Evolutionary conservation across 148 eudicot species (phyloP), one percentile per base, ranked within the genome.

Genomic region (Diospyros kaki): DNA sequence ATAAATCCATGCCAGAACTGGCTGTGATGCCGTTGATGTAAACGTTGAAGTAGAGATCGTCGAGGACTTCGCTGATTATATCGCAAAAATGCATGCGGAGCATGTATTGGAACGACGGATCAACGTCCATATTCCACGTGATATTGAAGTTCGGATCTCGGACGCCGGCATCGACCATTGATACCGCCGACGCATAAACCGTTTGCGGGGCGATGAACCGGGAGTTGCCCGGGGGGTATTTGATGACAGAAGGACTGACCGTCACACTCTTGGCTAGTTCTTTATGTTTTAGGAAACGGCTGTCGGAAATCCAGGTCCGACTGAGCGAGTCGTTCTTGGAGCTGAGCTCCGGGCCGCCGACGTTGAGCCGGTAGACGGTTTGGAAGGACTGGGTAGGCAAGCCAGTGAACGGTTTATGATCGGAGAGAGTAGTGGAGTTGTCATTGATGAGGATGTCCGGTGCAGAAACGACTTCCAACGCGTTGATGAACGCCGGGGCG

Each of bases 1-100:
- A 84, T 66, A 92, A 80, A 72, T 92, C 97, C 3, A 92, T 73
- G 1, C 84, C 86, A 1, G 98, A 86, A 52, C 87, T 84, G 2
- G 87, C 93, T 5, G 80, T 77, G 45, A 82, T 93, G 0, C 85
- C 88, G 69, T 80, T 80, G 39, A 93, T 68, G 69, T 87, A 93
- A 2, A 93, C 90, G 53, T 90, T 93, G 78, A 89, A 93, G 79
- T 89, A 90, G 48, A 93, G 83, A 18, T 89, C 92, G 66, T 90
- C 82, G 4, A 86, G 70, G 1, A 91, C 79, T 58, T 84, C 81
- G 78, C 96, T 90, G 6, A 93, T 86, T 12, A 93, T 93, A 52
- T 93, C 98, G 61, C 90, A 87, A 43, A 93, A 93, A 84, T 93
- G 98, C 50, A 93, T 48, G 50, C 98, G 86, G 2, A 93, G 64